Conservation (phyloP, 176 grass and related monocot species). For the Triticum timopheevii region DNA sequence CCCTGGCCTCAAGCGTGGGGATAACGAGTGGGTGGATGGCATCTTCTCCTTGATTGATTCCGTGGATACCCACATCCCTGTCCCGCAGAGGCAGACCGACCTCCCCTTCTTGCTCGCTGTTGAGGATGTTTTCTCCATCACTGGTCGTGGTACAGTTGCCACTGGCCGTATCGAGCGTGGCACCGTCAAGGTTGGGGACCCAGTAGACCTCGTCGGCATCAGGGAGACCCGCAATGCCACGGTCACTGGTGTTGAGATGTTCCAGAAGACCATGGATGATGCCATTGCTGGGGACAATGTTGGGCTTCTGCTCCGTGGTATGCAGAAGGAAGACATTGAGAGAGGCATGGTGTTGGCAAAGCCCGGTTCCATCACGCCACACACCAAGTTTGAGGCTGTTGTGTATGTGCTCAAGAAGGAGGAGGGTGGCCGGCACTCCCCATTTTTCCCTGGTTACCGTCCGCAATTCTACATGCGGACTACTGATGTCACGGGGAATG, state of each 20-base stretch:
- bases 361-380: slow-evolving; percentile 70
- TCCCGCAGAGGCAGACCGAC: slow-evolving; percentile 80
- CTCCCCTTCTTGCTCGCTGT: slow-evolving; percentile 85
- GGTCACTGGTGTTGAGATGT: slow-evolving; percentile 94
- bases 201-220: slow-evolving; percentile 69
- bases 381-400: slow-evolving; percentile 84
- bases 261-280: slow-evolving; percentile 89
- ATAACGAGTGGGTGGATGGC: slow-evolving; percentile 78
- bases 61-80: slow-evolving; percentile 73
- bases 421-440: slow-evolving; percentile 87
- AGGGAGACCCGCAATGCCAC: slow-evolving; percentile 71
- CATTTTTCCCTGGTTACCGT: slow-evolving; percentile 81
- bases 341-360: slow-evolving; percentile 87
- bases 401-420: slow-evolving; percentile 95
- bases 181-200: slow-evolving; percentile 73
- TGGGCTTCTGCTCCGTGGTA: slow-evolving; percentile 68
- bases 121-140: slow-evolving; percentile 97
- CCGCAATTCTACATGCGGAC: slow-evolving; percentile 96
- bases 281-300: slow-evolving; percentile 95
- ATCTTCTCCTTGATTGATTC: slow-evolving; percentile 61
- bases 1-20: slow-evolving; percentile 62
- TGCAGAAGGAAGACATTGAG: slow-evolving; percentile 76
- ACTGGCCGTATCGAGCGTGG: slow-evolving; percentile 93
- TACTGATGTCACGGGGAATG: slow-evolving; percentile 75
- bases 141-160: slow-evolving; percentile 77